A percentile compares a stretch with the other conserved stretches of the same genome.
Evolutionary conservation across 2,329 filamentous ascomycete genomes (phyloP).

Genomic region (Sclerotinia borealis): DNA sequence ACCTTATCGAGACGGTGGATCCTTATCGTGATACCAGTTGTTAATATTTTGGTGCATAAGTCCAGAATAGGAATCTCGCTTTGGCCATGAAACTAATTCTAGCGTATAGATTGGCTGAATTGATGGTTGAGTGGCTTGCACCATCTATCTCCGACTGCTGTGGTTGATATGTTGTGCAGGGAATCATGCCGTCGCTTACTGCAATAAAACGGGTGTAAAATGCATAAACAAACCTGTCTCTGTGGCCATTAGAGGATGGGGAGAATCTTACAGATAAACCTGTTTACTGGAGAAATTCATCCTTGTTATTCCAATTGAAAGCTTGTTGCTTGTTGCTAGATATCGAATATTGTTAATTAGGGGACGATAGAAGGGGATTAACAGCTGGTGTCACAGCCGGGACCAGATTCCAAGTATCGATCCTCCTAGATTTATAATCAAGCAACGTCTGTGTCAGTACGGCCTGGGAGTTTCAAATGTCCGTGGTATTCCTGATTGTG

Average conservation of each 20-base stretch:
- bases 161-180: neutral
- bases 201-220: neutral
- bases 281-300: neutral
- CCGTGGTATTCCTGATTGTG: too few relatives aligned
- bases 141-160: neutral
- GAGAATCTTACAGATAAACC: neutral
- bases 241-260: neutral
- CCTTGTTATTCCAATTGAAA: too few relatives aligned
- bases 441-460: neutral
- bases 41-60: neutral
- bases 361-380: neutral
- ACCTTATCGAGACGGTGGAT: neutral
- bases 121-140: neutral
- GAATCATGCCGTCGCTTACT: neutral
- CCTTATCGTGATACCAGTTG: neutral
- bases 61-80: constrained; percentile 1
- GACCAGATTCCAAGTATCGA: neutral
- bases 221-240: neutral
- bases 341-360: neutral
- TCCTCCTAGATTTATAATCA: neutral
- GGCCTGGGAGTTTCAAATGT: neutral
- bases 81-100: neutral
- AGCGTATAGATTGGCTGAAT: neutral
- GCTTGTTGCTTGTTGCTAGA: too few relatives aligned
- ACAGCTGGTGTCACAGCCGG: neutral